phyloP scores from a whole-genome alignment of 164 flowering plant species.

The Vitis cinerea region DNA sequence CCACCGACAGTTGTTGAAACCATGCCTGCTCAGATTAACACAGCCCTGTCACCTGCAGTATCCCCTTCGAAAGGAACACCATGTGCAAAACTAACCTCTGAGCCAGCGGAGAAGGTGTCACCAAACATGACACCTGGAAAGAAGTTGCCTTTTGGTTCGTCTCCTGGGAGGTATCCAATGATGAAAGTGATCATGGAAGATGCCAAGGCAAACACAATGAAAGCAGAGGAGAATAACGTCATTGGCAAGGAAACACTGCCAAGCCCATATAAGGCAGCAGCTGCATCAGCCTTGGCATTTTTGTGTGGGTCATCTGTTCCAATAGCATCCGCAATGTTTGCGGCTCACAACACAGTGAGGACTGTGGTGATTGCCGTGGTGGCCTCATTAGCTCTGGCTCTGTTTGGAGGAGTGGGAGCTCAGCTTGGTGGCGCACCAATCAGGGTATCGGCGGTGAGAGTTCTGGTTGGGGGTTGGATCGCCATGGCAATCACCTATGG shows the following conservation, averaged over 20 bases:
- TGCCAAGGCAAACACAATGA: not conserved
- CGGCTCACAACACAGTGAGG: constrained; percentile 17
- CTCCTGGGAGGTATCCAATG: too few relatives aligned
- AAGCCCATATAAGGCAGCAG: constrained; percentile 48
- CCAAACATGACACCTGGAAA: not conserved
- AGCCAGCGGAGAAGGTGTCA: not conserved
- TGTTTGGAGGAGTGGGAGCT: constrained; percentile 54
- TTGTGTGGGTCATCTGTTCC: constrained; percentile 49
- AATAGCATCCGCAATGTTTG: constrained; percentile 28
- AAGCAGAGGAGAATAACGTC: not conserved
- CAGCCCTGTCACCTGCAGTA: not conserved
- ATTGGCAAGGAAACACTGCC: constrained; percentile 22
- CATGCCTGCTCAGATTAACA: not conserved
- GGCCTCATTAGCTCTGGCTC: constrained; percentile 37
- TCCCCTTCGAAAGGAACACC: too few relatives aligned
- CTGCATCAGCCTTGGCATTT: constrained; percentile 52
- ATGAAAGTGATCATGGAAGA: constrained; percentile 8
- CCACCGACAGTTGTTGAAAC: too few relatives aligned
- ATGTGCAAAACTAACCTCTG: too few relatives aligned
- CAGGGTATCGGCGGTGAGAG: constrained; percentile 38
- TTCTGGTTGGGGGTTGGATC: constrained; percentile 59
- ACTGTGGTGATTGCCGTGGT: constrained; percentile 26
- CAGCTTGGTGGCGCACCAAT: constrained; percentile 45
- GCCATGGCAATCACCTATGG: constrained; percentile 59
- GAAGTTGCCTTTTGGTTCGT: not conserved